Conservation (phyloP, 352 stramenopile species). For the Plasmopara halstedii region DNA sequence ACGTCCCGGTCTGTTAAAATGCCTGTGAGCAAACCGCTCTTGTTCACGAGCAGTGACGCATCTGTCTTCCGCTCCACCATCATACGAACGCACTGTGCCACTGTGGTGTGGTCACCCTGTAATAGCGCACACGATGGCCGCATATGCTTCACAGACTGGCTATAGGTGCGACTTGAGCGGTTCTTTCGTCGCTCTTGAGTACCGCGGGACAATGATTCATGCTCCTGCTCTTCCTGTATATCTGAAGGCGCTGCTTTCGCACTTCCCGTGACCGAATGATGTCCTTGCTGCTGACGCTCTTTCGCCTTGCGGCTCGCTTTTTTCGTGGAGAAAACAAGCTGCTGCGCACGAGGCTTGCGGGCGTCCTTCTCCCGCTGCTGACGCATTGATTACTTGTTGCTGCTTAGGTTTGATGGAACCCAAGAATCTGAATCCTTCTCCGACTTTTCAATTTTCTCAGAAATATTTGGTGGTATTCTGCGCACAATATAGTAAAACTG, state of each 20-base stretch:
- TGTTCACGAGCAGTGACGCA: conserved; percentile 88
- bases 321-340: conserved; percentile 67
- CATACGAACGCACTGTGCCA: conserved; percentile 68
- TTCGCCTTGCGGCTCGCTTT: conserved; percentile 31
- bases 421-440: conserved; percentile 12
- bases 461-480: too few relatives aligned
- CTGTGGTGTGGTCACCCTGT: conserved; percentile 58
- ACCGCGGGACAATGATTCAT: conserved; percentile 5
- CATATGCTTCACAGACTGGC: conserved; percentile 44
- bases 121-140: conserved; percentile 58
- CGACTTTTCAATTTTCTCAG: conserved; percentile 6
- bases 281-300: conserved; percentile 14
- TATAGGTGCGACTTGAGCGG: conserved; percentile 21
- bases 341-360: conserved; percentile 16
- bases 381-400: conserved; percentile 14
- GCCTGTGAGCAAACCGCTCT: conserved; percentile 84
- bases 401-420: background rate
- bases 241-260: conserved; percentile 2
- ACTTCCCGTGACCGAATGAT: conserved; percentile 2
- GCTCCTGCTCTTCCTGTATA: conserved; percentile 7
- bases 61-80: conserved; percentile 89
- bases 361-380: conserved; percentile 20
- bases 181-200: conserved; percentile 7
- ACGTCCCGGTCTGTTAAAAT: conserved; percentile 97
- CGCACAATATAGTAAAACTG: too few relatives aligned